These are phyloP conservation scores for Beauveria sp. DNA, from an alignment of 2,329 filamentous ascomycete genomes.

Conservation along the genomic window DNA sequence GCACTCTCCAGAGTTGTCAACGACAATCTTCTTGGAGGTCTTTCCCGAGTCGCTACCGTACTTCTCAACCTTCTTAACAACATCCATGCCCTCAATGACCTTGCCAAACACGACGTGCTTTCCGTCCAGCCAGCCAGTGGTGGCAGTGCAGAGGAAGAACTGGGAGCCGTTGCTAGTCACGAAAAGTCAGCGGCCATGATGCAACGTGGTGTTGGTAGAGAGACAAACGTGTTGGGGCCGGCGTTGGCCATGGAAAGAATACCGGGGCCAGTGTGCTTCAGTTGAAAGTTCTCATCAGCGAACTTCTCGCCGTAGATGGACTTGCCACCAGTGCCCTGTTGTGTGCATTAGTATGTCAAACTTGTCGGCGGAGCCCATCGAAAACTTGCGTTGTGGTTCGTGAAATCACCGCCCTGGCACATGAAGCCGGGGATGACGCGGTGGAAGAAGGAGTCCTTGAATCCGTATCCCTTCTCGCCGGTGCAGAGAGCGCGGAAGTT, in stretches of 20 bases:
- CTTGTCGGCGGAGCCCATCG: not conserved
- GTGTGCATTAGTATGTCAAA: not conserved
- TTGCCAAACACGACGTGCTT: constrained; percentile 71
- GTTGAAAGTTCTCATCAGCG: constrained; percentile 15
- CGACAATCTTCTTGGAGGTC: constrained; percentile 8
- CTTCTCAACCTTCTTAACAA: constrained; percentile 10
- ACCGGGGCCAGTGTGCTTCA: constrained; percentile 16
- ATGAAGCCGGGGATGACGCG: constrained; percentile 12
- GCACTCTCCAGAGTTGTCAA: constrained; percentile 2
- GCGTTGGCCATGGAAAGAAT: constrained; percentile 18
- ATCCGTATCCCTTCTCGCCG: constrained; percentile 12
- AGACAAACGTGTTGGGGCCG: constrained; percentile 17
- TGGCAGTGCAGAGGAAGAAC: constrained; percentile 86
- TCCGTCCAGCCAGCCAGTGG: constrained; percentile 68
- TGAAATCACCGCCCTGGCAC: constrained; percentile 13
- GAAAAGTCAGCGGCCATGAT: not conserved
- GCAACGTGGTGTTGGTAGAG: not conserved
- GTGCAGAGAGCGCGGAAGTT: constrained; percentile 14
- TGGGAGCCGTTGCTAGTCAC: constrained; percentile 78
- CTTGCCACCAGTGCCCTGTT: constrained; percentile 16
- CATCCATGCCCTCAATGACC: constrained; percentile 35
- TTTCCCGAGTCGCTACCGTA: constrained; percentile 1
- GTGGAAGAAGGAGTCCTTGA: constrained; percentile 10
- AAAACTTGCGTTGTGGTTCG: constrained; percentile 9
- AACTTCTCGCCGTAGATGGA: constrained; percentile 18